Evolutionary conservation across 495 filamentous ascomycete genomes (phyloP).

Genomic region (Hypoxylon lienhwacheense): DNA sequence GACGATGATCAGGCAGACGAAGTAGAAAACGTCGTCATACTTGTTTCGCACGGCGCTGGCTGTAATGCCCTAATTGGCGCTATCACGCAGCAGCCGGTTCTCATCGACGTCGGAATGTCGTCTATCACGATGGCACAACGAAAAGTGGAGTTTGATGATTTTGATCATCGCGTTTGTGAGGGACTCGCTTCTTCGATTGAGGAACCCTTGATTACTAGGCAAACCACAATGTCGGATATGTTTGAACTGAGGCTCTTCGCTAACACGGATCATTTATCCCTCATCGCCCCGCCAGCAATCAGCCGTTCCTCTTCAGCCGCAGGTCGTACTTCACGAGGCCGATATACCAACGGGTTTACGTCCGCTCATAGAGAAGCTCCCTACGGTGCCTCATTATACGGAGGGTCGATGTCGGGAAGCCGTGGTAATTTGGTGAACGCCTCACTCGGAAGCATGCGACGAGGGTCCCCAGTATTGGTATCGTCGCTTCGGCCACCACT

Average conservation of each 20-base stretch:
- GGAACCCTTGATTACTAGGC: slow-evolving; percentile 29
- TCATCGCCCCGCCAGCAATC: slow-evolving; percentile 41
- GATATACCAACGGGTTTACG: slow-evolving; percentile 17
- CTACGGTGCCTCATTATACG: slow-evolving; percentile 38
- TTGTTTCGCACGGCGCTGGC: slow-evolving; percentile 96
- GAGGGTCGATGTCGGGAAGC: slow-evolving; percentile 23
- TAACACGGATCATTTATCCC: slow-evolving; percentile 75
- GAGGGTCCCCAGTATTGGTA: slow-evolving; percentile 18
- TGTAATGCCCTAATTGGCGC: slow-evolving; percentile 95
- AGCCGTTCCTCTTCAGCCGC: slow-evolving; percentile 31
- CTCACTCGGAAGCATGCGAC: slow-evolving; percentile 39
- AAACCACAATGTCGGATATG: slow-evolving; percentile 37
- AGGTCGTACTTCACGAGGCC: slow-evolving; percentile 19
- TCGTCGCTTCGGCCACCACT: slow-evolving; percentile 6
- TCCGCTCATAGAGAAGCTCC: slow-evolving; percentile 27
- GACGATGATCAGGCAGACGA: slow-evolving; percentile 56
- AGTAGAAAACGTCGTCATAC: slow-evolving; percentile 76
- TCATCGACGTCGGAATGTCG: slow-evolving; percentile 86
- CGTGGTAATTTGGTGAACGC: slow-evolving; percentile 40
- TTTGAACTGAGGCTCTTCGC: slow-evolving; percentile 79
- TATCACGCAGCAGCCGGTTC: slow-evolving; percentile 81
- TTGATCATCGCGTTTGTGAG: slow-evolving; percentile 21
- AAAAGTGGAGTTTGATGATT: slow-evolving; percentile 50
- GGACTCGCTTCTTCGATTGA: slow-evolving; percentile 36
- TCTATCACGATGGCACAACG: slow-evolving; percentile 88